Conservation (phyloP, 202 grass and related monocot genomes). For the Zoysia matrella region DNA sequence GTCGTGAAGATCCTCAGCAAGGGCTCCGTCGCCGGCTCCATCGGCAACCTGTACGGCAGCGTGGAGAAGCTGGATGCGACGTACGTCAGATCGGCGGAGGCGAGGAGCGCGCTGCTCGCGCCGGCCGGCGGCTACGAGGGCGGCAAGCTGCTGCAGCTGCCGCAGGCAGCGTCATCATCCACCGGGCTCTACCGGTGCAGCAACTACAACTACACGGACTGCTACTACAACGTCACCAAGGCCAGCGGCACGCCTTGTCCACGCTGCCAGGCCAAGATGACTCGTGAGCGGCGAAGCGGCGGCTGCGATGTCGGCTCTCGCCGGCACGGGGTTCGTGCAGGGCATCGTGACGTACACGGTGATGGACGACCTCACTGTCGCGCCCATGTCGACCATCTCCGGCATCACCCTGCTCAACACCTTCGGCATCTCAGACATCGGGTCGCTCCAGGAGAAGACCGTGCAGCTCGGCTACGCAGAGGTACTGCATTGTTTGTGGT, state of each 20-base stretch:
- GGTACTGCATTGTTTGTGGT: slow-evolving; percentile 1
- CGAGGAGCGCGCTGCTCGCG: slow-evolving; percentile 8
- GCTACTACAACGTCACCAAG: background rate
- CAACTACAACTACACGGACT: background rate
- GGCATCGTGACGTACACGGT: slow-evolving; percentile 44
- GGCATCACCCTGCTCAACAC: slow-evolving; percentile 28
- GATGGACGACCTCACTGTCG: slow-evolving; percentile 41
- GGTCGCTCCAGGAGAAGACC: slow-evolving; percentile 3
- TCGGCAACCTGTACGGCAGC: slow-evolving; percentile 45
- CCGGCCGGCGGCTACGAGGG: background rate
- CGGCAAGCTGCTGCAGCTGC: too few species aligned
- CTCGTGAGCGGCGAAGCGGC: background rate
- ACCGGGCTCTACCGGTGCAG: slow-evolving; percentile 8
- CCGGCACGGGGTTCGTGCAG: slow-evolving; percentile 30
- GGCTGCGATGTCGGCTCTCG: too few species aligned
- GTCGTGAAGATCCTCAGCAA: slow-evolving; percentile 24
- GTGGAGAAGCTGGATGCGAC: slow-evolving; percentile 13
- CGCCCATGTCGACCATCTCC: slow-evolving; percentile 44
- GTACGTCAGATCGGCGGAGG: slow-evolving; percentile 6
- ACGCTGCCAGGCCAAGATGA: background rate
- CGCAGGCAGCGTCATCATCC: background rate
- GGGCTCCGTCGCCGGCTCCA: slow-evolving; percentile 34
- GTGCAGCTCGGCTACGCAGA: slow-evolving; percentile 41
- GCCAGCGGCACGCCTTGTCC: background rate
- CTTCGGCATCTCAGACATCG: slow-evolving; percentile 30